Evolutionary conservation across 2,329 filamentous ascomycete genomes (phyloP), one percentile per base, ranked within the genome.

Genomic region (Neurospora crassa): DNA sequence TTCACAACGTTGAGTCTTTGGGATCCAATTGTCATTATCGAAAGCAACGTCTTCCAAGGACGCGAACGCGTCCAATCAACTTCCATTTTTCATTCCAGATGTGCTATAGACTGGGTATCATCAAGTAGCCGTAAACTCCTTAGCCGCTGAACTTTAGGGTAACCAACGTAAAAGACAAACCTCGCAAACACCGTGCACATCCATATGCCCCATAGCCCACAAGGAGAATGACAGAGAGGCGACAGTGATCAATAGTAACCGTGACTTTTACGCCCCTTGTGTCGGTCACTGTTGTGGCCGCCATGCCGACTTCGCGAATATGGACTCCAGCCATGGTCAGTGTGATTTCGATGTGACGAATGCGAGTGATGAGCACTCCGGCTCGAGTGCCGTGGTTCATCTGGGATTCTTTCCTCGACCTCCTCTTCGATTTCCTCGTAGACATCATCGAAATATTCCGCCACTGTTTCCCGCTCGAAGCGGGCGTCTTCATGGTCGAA

Each of bases 391-490:
- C 74, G 71, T 3, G 73, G 73, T 68, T 79, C 76, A 40, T 81
- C 79, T 12, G 80, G 80, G 18, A 88, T 81, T 1, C 80, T 78
- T 76, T 92, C 90, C 75, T 97, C 93, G 34, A 94, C 88, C 78
- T 96, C 93, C 59, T 92, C 84, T 78, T 92, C 90, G 76, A 91
- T 90, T 78, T 94, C 91, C 75, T 94, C 92, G 76, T 88, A 93
- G 77, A 93, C 91, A 63, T 91, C 87, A 59, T 87, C 88, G 78
- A 91, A 93, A 79, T 90, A 94, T 68, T 87, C 84, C 4, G 86
- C 85, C 1, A 94, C 91, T 14, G 86, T 84, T 14, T 86, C 85
- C 76, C 89, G 88, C 81, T 99, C 96, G 18, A 85, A 84, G 67
- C 87, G 86, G 1, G 94, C 94, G 68, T 91, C 87, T 70, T 91